Percentiles rank a stretch among this genome's conserved stretches.
Evolutionary conservation across 2,329 filamentous ascomycete species (phyloP).

Genomic region (Pseudomassariella vexata): DNA sequence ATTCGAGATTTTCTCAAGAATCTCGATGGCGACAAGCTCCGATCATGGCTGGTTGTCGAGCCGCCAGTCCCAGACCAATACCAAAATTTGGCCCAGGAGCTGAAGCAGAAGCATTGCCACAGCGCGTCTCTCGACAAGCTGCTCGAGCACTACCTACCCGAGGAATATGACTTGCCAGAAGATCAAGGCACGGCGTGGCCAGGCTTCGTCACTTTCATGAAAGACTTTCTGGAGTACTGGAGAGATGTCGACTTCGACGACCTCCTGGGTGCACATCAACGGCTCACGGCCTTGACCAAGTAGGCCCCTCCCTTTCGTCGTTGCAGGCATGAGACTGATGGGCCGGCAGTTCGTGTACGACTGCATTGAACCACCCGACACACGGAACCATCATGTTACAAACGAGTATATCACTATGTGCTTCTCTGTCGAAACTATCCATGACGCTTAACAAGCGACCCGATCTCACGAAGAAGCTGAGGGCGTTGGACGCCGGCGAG

Average conservation of each 20-base stretch:
- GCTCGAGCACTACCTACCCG: constrained; percentile 58
- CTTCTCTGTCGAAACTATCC: constrained; percentile 74
- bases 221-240: constrained; percentile 75
- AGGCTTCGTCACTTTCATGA: constrained; percentile 72
- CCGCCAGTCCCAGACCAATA: constrained; percentile 65
- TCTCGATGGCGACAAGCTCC: constrained; percentile 60
- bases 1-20: constrained; percentile 56
- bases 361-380: constrained; percentile 72
- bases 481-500: constrained; percentile 48
- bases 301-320: too few relatives aligned
- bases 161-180: constrained; percentile 58
- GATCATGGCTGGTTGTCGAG: constrained; percentile 69
- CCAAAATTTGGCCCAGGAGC: constrained; percentile 59
- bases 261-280: constrained; percentile 66
- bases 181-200: constrained; percentile 66
- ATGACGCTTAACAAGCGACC: constrained; percentile 78
- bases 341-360: constrained; percentile 74
- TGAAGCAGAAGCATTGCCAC: constrained; percentile 53
- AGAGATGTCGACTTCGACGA: constrained; percentile 74
- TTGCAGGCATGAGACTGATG: too few relatives aligned
- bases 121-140: constrained; percentile 53
- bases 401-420: constrained; percentile 76
- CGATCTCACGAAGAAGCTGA: constrained; percentile 65
- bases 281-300: constrained; percentile 70
- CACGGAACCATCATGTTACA: constrained; percentile 78